Conservation (phyloP, 805 yeast species). For the Wickerhamiella brachini region DNA sequence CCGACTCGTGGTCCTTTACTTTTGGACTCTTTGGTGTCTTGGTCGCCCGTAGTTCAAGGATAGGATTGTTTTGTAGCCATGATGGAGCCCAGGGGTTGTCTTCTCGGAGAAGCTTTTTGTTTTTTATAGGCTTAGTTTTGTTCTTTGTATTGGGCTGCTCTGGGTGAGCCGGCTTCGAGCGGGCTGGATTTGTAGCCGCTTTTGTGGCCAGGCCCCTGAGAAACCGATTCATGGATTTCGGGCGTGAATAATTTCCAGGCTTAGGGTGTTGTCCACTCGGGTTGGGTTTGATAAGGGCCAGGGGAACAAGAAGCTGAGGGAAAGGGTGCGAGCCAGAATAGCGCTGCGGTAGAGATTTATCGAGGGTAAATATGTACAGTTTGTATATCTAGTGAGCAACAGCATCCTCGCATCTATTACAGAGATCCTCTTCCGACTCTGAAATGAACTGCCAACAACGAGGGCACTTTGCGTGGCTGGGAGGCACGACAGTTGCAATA, state of each 20-base stretch:
- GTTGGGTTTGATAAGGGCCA: no score
- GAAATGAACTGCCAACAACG: slow-evolving; percentile 85
- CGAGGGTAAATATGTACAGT: neutral
- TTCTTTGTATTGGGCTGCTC: no score
- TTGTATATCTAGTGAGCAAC: slow-evolving; percentile 5
- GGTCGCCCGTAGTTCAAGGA: neutral
- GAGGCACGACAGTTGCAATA: slow-evolving; percentile 30
- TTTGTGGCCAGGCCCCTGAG: neutral
- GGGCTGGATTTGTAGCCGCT: neutral
- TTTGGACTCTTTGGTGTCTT: no score
- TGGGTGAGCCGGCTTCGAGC: no score
- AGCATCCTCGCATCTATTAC: slow-evolving; percentile 48
- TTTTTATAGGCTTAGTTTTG: neutral
- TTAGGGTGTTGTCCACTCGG: neutral
- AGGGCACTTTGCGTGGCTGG: slow-evolving; percentile 57
- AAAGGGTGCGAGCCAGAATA: no score
- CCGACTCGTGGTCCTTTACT: no score
- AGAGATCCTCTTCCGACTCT: slow-evolving; percentile 36
- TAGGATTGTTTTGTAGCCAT: neutral
- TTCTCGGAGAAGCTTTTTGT: neutral
- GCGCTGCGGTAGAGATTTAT: no score
- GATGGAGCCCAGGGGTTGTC: neutral
- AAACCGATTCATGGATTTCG: neutral
- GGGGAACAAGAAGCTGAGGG: no score
- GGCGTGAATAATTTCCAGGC: neutral